A percentile compares a stretch with the other conserved stretches of the same genome.
Evolutionary conservation across 768 basidiomycete genomes (phyloP).

Genomic region (Kondoa malvinella): DNA sequence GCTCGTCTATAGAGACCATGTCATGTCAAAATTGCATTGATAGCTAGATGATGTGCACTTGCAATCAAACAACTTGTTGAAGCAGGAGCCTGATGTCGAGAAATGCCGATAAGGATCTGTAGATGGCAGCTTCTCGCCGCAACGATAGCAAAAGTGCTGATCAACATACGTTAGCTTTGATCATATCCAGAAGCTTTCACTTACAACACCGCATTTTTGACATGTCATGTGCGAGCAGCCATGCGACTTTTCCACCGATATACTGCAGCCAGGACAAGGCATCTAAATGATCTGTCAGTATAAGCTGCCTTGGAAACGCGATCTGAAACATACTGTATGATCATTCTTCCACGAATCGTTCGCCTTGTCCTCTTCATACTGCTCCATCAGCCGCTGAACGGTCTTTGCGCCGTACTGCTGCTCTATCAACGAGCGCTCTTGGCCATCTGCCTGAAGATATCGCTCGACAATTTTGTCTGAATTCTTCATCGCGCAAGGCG

Average conservation of each 20-base stretch:
- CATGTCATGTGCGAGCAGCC: slow-evolving; percentile 21
- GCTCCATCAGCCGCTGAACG: slow-evolving; percentile 21
- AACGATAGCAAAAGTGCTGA: slow-evolving; percentile 18
- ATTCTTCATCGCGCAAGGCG: slow-evolving; percentile 21
- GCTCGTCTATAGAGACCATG: background rate
- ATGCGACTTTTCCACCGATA: slow-evolving; percentile 14
- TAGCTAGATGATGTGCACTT: background rate
- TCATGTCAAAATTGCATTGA: background rate
- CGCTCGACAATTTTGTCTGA: slow-evolving; percentile 18
- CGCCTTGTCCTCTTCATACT: slow-evolving; percentile 23
- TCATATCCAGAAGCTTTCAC: background rate
- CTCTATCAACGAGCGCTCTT: slow-evolving; percentile 19
- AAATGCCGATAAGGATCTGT: slow-evolving; percentile 21
- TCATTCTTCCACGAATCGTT: slow-evolving; percentile 21
- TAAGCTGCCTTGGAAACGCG: slow-evolving; percentile 15
- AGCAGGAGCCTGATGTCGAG: slow-evolving; percentile 9
- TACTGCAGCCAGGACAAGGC: slow-evolving; percentile 1
- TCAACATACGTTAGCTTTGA: background rate
- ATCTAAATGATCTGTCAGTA: background rate
- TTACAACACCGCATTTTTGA: slow-evolving; percentile 4
- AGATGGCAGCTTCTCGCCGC: slow-evolving; percentile 15
- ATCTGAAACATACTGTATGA: slow-evolving; percentile 12
- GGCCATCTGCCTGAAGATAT: slow-evolving; percentile 16
- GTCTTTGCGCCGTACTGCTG: slow-evolving; percentile 22
- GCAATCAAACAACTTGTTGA: slow-evolving; percentile 21